phyloP scores from a whole-genome alignment of 2,329 filamentous ascomycete genomes.

The Fusarium pininemorale region DNA sequence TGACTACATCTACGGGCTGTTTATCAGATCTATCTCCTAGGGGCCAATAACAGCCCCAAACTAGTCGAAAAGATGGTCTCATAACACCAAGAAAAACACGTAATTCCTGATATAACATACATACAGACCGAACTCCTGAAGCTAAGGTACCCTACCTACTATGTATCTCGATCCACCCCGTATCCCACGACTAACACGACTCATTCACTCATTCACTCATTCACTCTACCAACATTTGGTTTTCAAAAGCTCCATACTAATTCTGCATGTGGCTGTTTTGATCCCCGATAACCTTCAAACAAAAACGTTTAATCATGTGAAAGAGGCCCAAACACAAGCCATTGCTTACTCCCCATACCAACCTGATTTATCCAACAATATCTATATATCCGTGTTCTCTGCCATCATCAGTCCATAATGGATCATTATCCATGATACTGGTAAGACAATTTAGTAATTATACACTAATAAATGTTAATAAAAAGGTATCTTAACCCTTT shows the following conservation, averaged over 20 bases:
- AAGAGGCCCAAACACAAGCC: background rate
- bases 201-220: background rate
- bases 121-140: background rate
- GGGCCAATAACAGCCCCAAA: background rate
- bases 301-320: conserved; percentile 6
- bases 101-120: background rate
- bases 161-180: background rate
- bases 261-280: conserved; percentile 7
- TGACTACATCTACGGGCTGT: conserved; percentile 20
- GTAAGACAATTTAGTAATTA: no score
- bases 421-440: background rate
- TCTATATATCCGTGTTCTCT: background rate
- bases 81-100: background rate
- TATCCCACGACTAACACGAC: background rate
- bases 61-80: conserved; percentile 1
- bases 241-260: background rate
- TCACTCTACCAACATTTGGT: background rate
- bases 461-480: background rate
- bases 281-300: background rate
- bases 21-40: background rate
- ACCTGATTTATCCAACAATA: background rate
- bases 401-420: background rate
- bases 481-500: background rate
- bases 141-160: background rate
- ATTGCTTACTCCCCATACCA: background rate